Base-by-base conservation (phyloP, 225 moss, liverwort and hornwort species). In the Lunularia cruciata region DNA sequence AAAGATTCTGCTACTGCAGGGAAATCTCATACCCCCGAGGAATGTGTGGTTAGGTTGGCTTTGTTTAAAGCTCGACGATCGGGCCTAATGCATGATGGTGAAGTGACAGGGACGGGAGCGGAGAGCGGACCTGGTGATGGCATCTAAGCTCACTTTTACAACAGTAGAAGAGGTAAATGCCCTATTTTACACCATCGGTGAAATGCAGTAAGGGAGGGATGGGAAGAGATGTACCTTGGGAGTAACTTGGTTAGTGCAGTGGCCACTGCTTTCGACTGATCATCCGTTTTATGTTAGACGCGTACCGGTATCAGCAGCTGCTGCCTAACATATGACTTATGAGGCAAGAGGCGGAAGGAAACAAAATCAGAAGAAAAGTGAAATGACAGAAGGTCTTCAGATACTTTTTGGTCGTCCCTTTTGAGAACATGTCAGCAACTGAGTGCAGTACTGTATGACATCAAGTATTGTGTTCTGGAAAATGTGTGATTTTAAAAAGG, bases 361-460 rank as follows among this genome's bases (percentile, higher is more conserved):
- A 28, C 54, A 27, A 54, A 54, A 54, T 27, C 54, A 26, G 54
- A 54, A 28, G 9, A 25, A 54, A 54, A 54, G 54, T 54, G 54
- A 12, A 54, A 3, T 33, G 56, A 3, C 56, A 57, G 56, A 32
- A 57, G 12, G 56, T 30, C 14, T 33, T 32, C 31, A 57, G 56
- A 23, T 60, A 36, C 37, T 60, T 36, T 60, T 60, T 38, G 60
- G 60, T 60, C 60, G 60, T 39, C 9, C 15, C 60, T 60, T 60
- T 60, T 16, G 37, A 22, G 6, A 60, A 39, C 60, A 60, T 60
- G 38, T 60, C 60, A 60, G 60, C 16, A 9, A 38, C 60, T 60
- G 37, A 60, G 37, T 39, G 60, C 60, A 43, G n/a, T n/a, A 31
- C n/a, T n/a, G 56, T 14, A 18, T 57, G 4, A 16, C 56, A 57